These are phyloP conservation scores for Paspalum vaginatum DNA, from an alignment of 176 grass and related monocot genomes.

Conservation along the genomic window DNA sequence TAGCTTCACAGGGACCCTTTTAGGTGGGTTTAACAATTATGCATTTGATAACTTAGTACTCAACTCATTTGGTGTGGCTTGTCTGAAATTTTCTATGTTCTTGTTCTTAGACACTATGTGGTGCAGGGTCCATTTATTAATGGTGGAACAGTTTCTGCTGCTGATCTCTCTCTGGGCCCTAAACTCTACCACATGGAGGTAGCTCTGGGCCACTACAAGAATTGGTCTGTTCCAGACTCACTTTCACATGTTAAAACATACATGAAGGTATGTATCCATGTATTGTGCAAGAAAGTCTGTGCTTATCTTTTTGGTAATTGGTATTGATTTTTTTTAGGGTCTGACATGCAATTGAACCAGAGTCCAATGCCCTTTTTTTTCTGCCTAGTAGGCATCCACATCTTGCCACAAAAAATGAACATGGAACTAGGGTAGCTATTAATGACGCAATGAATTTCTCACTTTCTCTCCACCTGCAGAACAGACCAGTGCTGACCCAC, in stretches of 20 bases:
- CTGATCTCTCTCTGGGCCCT: constrained; percentile 79
- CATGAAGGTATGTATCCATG: constrained; percentile 65
- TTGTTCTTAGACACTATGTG: constrained; percentile 24
- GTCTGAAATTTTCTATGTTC: constrained; percentile 17
- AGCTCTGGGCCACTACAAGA: constrained; percentile 86
- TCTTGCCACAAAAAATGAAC: not conserved
- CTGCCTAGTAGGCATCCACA: not conserved
- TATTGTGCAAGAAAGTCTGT: constrained; percentile 11
- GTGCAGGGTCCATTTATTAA: constrained; percentile 89
- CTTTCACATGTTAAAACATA: constrained; percentile 72
- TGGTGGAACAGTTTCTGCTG: constrained; percentile 65
- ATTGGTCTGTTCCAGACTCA: constrained; percentile 88
- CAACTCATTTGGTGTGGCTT: not conserved
- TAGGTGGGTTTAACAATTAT: constrained; percentile 21
- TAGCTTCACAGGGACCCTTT: not conserved
- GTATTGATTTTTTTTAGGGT: constrained; percentile 1
- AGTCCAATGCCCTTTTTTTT: not conserved
- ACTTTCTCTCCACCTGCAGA: constrained; percentile 7
- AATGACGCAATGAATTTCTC: constrained; percentile 6
- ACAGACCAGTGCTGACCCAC: constrained; percentile 9
- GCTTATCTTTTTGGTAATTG: not conserved
- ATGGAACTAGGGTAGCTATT: constrained; percentile 19
- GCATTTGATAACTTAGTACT: constrained; percentile 29
- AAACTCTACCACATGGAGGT: constrained; percentile 98
- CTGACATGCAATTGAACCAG: constrained; percentile 3